Percentiles rank a stretch among this genome's conserved stretches.
phyloP scores from a whole-genome alignment of 2,329 filamentous ascomycete genomes.

The Fusarium torreyae region DNA sequence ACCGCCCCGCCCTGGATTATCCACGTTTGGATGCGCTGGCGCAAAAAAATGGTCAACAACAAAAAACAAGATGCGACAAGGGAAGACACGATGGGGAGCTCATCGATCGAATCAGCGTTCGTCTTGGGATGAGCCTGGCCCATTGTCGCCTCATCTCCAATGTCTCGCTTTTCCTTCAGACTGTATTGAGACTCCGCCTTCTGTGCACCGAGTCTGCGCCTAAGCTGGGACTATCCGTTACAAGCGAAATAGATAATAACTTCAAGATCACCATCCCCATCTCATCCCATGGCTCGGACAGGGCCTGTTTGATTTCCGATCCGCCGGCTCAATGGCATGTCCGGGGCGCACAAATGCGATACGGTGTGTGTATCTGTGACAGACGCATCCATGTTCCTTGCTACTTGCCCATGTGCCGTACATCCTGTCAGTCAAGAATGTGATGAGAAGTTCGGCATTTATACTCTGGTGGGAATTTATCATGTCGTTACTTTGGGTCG shows the following conservation, averaged over 20 bases:
- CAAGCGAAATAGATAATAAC: conserved; percentile 42
- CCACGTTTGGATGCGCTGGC: conserved; percentile 50
- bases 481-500: conserved; percentile 8
- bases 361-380: conserved; percentile 44
- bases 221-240: conserved; percentile 25
- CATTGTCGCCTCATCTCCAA: conserved; percentile 41
- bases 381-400: conserved; percentile 17
- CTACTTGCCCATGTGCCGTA: conserved; percentile 18
- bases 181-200: conserved; percentile 19
- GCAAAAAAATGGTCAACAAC: conserved; percentile 49
- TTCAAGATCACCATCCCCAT: conserved; percentile 27
- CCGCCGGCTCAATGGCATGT: conserved; percentile 36
- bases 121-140: conserved; percentile 30
- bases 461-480: conserved; percentile 9
- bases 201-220: conserved; percentile 1
- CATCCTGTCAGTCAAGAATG: conserved; percentile 31
- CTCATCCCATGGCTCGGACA: conserved; percentile 9
- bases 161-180: conserved; percentile 33
- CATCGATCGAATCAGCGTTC: conserved; percentile 45
- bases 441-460: conserved; percentile 34
- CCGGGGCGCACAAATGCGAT: conserved; percentile 43
- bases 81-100: conserved; percentile 27
- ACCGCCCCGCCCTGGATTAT: conserved; percentile 48
- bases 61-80: conserved; percentile 49
- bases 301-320: conserved; percentile 36